phyloP scores from a whole-genome alignment of 441 rosid genomes.

The Populus hybrid region DNA sequence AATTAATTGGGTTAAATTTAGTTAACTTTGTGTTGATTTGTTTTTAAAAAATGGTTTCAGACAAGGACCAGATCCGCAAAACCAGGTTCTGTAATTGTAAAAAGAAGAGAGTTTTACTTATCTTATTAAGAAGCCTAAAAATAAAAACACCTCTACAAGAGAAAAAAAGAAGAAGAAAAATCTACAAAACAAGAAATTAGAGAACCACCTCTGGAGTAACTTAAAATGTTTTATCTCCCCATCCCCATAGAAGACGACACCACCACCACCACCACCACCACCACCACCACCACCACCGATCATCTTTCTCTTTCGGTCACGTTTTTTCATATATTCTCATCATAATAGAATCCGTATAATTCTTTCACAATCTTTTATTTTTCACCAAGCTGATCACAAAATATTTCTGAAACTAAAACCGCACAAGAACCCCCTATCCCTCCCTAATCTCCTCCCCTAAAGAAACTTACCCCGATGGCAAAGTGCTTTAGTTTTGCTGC shows the following conservation, averaged over 20 bases:
- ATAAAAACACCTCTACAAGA: neutral
- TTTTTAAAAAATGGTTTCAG: too few relatives aligned
- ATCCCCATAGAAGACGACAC: neutral
- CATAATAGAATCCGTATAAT: neutral
- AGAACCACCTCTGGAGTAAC: neutral
- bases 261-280: too few relatives aligned
- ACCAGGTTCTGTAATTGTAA: neutral
- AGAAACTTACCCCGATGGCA: constrained; percentile 27
- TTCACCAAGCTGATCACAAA: neutral
- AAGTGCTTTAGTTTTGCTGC: constrained; percentile 59
- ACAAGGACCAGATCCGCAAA: neutral
- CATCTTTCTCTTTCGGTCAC: too few relatives aligned
- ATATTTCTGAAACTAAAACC: neutral
- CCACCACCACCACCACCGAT: too few relatives aligned
- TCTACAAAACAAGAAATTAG: neutral
- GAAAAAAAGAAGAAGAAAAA: too few relatives aligned
- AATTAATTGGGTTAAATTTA: neutral
- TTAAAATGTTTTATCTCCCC: neutral
- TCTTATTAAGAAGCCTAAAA: too few relatives aligned
- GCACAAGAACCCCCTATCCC: neutral
- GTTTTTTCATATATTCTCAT: neutral
- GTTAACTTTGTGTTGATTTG: neutral
- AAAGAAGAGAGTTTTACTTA: neutral
- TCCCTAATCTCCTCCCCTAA: neutral
- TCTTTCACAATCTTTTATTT: neutral